Evolutionary conservation across 345 rosid genomes (phyloP), one percentile per base, ranked within the genome.

Genomic region (Stellera chamaejasme): DNA sequence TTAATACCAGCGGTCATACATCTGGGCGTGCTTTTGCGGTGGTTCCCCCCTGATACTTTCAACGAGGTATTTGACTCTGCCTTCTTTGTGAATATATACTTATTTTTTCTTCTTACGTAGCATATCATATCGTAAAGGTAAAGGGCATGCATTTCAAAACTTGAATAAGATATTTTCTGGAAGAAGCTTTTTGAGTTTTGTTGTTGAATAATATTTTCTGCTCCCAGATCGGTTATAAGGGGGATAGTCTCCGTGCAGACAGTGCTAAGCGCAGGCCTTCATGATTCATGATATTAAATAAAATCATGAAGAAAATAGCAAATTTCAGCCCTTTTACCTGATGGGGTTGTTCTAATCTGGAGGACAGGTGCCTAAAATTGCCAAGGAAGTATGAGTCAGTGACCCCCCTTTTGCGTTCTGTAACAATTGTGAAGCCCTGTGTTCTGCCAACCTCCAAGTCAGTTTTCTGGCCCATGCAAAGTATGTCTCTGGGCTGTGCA

Each of bases 181-280:
- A 63, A 48, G 47, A 43, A 58, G 58, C 13, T 15, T 55, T 66
- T 75, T 54, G 48, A 59, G 75, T 50, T 56, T 54, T 32, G 5
- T 48, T 56, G 27, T 54, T 76, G 62, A 62, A 67, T 66, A 50
- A 63, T 58, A 52, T 71, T 32, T 62, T 77, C 57, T 79, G 69
- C 73, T 45, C 67, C 67, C 89, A 88, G 99, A 76, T 82, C 69
- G 96, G 85, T 72, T 81, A 72, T 55, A 93, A 86, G 78, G 98
- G 93, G 66, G 96, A 86, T n/a, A 76, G 55, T 66, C 77, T 85
- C 65, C 93, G 89, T 25, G 64, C 84, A 66, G 97, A 91, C 75
- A 85, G 86, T 67, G 91, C 87, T 64, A 88, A 83, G 92, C 92
- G 88, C 57, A 82, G 91, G 83, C 75, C 73, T 91, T 63, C 96